Base-by-base conservation (phyloP, 208 protist species). In the Acanthamoeba triangularis region DNA sequence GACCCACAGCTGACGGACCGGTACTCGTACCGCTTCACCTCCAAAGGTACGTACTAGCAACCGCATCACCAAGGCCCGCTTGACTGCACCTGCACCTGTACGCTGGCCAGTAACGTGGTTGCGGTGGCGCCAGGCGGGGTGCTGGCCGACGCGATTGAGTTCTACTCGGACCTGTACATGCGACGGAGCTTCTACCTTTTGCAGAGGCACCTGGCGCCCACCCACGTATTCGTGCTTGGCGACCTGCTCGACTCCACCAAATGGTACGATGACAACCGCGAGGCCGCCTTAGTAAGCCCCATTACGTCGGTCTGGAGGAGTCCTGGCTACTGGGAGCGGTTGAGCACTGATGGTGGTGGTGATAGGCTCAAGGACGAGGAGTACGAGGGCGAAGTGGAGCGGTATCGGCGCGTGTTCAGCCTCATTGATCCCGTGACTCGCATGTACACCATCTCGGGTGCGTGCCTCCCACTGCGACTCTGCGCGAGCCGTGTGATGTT, bases 121-220 rank as follows among this genome's bases (percentile, higher is more conserved):
- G n/a, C n/a, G n/a, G n/a, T n/a, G n/a, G n/a, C n/a, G n/a, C n/a
- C n/a, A 56, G 78, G 78, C 30, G 78, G 78, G 10, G 5, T 85
- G 78, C 78, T 85, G 18, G 78, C 78, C 44, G 28, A 85, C 35
- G 35, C 63, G 8, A 30, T 91, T 10, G 56, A 91, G 61, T 72
- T 74, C 56, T 91, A 91, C 56, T 91, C 85, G n/a, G 85, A 91
- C 20, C 33, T 91, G 25, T 91, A 91, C 59, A 91, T 91, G 85
- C 52, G 85, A 14, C 28, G 85, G 5, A 72, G 35, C 61, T 91
- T 91, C 54, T 28, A 44, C 33, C 30, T 72, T 5, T 30, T 91
- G 13, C 85, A 91, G 35, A 8, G 33, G 14, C 25, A 33, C 20
- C 56, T 91, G 35, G 30, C 35, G 0, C 85, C 85, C 33, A 28